Conservation (phyloP, 495 filamentous ascomycete species). For the Penicillium lagena region DNA sequence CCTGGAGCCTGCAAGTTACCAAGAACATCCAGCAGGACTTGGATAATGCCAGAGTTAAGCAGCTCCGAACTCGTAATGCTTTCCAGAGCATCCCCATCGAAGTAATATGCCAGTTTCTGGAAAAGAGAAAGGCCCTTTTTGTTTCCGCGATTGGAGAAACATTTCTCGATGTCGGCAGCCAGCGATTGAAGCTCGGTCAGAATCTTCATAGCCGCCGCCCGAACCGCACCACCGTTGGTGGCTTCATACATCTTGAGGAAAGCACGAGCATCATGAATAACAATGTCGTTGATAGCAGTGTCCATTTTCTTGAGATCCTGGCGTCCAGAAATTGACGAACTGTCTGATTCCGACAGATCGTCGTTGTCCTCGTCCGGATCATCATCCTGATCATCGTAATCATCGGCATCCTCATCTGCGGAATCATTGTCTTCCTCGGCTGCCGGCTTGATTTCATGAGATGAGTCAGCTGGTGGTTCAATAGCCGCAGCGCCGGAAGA, state of each 20-base stretch:
- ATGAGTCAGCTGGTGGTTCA: slow-evolving; percentile 15
- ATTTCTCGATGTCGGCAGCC: slow-evolving; percentile 61
- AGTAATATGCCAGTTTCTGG: slow-evolving; percentile 72
- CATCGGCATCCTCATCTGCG: slow-evolving; percentile 47
- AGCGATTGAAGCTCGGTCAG: slow-evolving; percentile 65
- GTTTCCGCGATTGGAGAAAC: slow-evolving; percentile 53
- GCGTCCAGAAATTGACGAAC: slow-evolving; percentile 47
- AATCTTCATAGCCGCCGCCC: slow-evolving; percentile 69
- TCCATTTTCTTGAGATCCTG: slow-evolving; percentile 40
- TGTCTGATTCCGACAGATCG: slow-evolving; percentile 65
- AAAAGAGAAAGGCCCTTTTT: slow-evolving; percentile 57
- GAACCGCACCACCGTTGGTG: slow-evolving; percentile 63
- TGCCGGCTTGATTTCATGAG: slow-evolving; percentile 1
- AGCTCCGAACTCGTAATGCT: slow-evolving; percentile 97
- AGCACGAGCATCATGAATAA: slow-evolving; percentile 64
- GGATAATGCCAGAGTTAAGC: slow-evolving; percentile 81
- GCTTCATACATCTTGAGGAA: slow-evolving; percentile 82
- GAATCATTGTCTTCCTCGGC: slow-evolving; percentile 6
- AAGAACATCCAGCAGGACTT: slow-evolving; percentile 76
- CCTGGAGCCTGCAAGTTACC: slow-evolving; percentile 45
- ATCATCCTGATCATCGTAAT: slow-evolving; percentile 56
- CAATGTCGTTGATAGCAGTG: slow-evolving; percentile 63
- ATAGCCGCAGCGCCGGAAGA: slow-evolving; percentile 10
- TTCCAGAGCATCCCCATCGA: slow-evolving; percentile 79
- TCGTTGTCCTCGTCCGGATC: slow-evolving; percentile 55